phyloP scores from a whole-genome alignment of 78 protist species.

The Planoprotostelium fungivorum region DNA sequence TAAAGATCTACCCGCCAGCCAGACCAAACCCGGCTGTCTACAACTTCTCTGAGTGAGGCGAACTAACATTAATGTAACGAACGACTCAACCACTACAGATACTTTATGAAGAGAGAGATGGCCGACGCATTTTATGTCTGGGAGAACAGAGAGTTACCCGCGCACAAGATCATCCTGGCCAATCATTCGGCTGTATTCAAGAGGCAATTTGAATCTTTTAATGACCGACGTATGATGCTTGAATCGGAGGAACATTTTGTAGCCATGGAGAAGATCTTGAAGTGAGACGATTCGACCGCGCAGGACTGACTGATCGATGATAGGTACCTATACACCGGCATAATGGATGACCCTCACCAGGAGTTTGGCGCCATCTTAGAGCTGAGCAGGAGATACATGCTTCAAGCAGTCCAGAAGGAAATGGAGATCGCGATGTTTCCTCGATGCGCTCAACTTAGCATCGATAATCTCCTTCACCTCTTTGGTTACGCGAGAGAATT shows the following conservation, averaged over 20 bases:
- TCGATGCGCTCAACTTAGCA: background rate
- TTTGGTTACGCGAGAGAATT: background rate
- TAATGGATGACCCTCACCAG: background rate
- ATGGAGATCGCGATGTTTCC: background rate
- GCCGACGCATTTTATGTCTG: background rate
- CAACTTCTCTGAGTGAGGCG: background rate
- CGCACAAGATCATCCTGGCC: background rate
- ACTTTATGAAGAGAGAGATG: background rate
- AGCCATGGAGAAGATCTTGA: background rate
- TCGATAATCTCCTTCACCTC: background rate
- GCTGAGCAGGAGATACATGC: background rate
- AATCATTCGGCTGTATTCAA: background rate
- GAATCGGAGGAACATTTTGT: background rate
- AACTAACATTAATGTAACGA: background rate
- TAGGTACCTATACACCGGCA: background rate
- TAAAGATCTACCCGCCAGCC: background rate
- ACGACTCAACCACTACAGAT: background rate
- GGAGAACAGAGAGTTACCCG: background rate
- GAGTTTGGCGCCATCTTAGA: background rate
- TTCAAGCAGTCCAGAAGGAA: background rate
- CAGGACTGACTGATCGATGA: background rate
- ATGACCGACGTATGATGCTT: too few species aligned
- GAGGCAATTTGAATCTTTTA: background rate
- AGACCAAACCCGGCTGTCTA: background rate
- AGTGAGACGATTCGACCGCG: background rate